Percentiles rank a stretch among this genome's conserved stretches.
Evolutionary conservation across 2,329 filamentous ascomycete genomes (phyloP).

Genomic region (Didymella lethalis): DNA sequence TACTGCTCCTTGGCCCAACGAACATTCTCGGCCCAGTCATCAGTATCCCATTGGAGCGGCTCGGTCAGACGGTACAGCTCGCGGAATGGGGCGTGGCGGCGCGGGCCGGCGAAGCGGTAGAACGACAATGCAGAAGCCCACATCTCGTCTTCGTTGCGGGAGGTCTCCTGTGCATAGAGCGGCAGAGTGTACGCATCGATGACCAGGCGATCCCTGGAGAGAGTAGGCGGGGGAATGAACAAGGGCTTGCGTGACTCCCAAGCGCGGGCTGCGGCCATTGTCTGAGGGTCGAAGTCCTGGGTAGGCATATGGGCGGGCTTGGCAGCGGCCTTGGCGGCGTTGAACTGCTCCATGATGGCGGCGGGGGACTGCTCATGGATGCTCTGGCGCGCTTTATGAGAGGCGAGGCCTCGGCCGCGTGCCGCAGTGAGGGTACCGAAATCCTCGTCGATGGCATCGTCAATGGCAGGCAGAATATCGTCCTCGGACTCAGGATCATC

Average conservation of each 20-base stretch:
- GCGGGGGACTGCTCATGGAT: conserved; percentile 19
- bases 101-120: conserved; percentile 18
- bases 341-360: conserved; percentile 9
- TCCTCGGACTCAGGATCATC: conserved; percentile 25
- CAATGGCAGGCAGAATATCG: conserved; percentile 4
- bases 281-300: conserved; percentile 4
- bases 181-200: conserved; percentile 29
- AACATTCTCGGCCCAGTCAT: conserved; percentile 47
- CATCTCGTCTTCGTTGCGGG: conserved; percentile 9
- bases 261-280: conserved; percentile 14
- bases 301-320: conserved; percentile 6
- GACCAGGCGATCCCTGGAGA: conserved; percentile 28
- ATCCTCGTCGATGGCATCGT: conserved; percentile 8
- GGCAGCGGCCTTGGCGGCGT: background rate
- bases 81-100: conserved; percentile 25
- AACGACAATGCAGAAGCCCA: conserved; percentile 10
- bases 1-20: conserved; percentile 45
- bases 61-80: conserved; percentile 37
- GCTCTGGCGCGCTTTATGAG: conserved; percentile 20
- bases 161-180: conserved; percentile 28
- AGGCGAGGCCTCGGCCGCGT: conserved; percentile 19
- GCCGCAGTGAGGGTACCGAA: background rate
- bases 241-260: conserved; percentile 21
- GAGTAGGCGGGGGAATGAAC: conserved; percentile 26
- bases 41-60: conserved; percentile 25